Evolutionary conservation across 106 monocot genomes (phyloP), one percentile per base, ranked within the genome.

Genomic region (Dioscorea zingiberensis): DNA sequence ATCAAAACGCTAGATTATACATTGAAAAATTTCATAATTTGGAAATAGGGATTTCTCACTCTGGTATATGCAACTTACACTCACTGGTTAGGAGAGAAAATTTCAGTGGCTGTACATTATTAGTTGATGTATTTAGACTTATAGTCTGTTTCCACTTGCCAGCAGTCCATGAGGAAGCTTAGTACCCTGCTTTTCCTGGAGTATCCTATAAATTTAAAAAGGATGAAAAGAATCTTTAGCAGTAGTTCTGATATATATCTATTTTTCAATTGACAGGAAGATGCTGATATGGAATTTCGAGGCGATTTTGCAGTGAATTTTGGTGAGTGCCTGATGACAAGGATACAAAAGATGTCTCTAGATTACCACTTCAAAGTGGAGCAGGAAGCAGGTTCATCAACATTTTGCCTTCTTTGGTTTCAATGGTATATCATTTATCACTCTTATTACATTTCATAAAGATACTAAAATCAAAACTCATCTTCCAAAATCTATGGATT

Each of bases 291-390:
- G 76, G 82, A 62, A 75, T 79, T 79, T 78, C 75, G 68, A 69
- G 77, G 73, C 71, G 67, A 71, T 93, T 85, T 85, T 93, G 92
- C 87, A 88, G 87, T 88, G 67, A 85, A 85, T 65, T 67, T 62
- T 25, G 65, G 47, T 22, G 80, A 90, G 23, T 80, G 79, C 62
- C 58, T 90, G 77, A 82, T 90, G 85, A 85, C 90, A 61, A 83
- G 80, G 69, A 82, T 83, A 57, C 90, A 90, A 48, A 80, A 69
- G 79, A 85, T 85, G 80, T 78, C 82, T 29, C 59, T 90, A 55
- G 74, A 85, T 73, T 85, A 85, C 69, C 85, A 90, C 67, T 90
- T 90, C 67, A 88, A 84, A 75, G 79, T 90, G 60, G 85, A 83
- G 77, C 85, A 83, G 74, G 85, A 85, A 75, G 81, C 85, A 49